These are phyloP conservation scores for Penstemon newberryi DNA, from an alignment of 257 asterid species.

Conservation along the genomic window DNA sequence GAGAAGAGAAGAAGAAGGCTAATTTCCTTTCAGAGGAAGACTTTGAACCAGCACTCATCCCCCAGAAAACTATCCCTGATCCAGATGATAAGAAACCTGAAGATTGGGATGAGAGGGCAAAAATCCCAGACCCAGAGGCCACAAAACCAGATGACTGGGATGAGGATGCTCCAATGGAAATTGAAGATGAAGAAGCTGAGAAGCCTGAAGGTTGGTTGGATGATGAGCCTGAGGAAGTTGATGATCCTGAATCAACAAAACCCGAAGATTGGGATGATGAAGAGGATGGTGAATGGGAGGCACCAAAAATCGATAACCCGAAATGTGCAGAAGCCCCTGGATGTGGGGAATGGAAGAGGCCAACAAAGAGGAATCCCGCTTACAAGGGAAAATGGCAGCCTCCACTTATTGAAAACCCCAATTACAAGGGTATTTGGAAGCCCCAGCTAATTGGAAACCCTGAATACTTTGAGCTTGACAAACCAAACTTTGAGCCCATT, in stretches of 20 bases:
- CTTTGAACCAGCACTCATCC: conserved; percentile 88
- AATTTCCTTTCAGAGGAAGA: conserved; percentile 75
- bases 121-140: conserved; percentile 92
- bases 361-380: conserved; percentile 80
- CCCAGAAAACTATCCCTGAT: conserved; percentile 84
- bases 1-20: conserved; percentile 92
- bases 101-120: conserved; percentile 96
- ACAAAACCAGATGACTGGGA: conserved; percentile 97
- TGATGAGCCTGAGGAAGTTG: conserved; percentile 95
- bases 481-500: conserved; percentile 84
- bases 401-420: conserved; percentile 84
- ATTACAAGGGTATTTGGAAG: conserved; percentile 95
- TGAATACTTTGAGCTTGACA: conserved; percentile 73
- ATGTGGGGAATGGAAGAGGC: conserved; percentile 96
- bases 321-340: conserved; percentile 86
- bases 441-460: conserved; percentile 85
- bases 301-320: conserved; percentile 84
- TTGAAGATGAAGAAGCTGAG: conserved; percentile 80
- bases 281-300: conserved; percentile 99
- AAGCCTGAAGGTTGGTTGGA: conserved; percentile 99
- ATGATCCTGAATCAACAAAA: conserved; percentile 89
- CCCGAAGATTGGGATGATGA: conserved; percentile 99
- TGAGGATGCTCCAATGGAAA: conserved; percentile 90
- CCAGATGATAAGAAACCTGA: conserved; percentile 96
- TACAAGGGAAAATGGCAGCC: conserved; percentile 94